Conservation (phyloP, 768 basidiomycete genomes). For the Trametes cinnabarina region DNA sequence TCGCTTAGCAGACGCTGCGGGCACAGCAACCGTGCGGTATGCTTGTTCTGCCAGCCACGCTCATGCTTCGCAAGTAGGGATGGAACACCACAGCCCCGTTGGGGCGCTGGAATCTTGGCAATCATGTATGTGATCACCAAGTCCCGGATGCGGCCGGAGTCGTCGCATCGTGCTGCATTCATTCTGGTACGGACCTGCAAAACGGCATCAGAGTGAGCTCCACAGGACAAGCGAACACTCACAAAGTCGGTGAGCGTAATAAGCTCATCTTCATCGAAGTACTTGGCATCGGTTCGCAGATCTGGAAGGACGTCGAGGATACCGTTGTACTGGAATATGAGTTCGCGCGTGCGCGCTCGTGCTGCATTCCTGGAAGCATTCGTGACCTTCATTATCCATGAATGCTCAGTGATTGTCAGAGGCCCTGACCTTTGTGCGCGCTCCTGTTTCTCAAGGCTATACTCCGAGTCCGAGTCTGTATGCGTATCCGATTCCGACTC, state of each 20-base stretch:
- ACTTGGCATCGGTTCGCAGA: not conserved
- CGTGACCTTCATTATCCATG: no score
- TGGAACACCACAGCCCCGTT: not conserved
- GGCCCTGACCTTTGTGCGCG: not conserved
- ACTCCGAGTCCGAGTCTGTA: not conserved
- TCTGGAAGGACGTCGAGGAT: not conserved
- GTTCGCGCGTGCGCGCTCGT: not conserved
- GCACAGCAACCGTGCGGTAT: not conserved
- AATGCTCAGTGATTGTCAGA: no score
- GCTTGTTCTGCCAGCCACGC: not conserved
- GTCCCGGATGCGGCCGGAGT: not conserved
- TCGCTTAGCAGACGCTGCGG: not conserved
- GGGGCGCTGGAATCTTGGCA: no score
- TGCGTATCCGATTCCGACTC: not conserved
- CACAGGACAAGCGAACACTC: not conserved
- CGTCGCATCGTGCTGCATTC: not conserved
- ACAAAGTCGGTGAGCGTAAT: not conserved
- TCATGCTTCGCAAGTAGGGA: not conserved
- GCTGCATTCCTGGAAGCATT: not conserved
- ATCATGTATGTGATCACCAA: not conserved
- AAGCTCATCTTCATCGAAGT: not conserved
- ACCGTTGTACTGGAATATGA: not conserved
- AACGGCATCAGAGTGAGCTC: no score
- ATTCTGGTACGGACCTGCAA: no score
- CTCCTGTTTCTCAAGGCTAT: no score